Percentiles rank a stretch among this genome's conserved stretches.
These are phyloP conservation scores for Blastocystis sp. DNA, from an alignment of 352 stramenopile genomes.

Conservation along the genomic window DNA sequence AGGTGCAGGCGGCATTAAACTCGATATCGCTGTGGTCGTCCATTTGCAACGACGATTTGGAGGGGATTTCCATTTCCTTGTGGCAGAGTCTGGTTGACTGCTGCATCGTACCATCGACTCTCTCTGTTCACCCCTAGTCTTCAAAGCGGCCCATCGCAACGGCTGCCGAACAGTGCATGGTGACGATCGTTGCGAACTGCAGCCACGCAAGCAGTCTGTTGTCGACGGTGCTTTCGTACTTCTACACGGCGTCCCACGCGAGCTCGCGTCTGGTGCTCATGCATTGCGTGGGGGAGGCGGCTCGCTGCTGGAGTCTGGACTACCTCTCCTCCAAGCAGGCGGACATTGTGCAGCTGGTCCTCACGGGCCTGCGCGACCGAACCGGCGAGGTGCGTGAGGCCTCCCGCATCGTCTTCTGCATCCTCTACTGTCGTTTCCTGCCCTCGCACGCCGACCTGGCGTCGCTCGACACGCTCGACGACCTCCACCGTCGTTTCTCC, in stretches of 20 bases:
- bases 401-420: slow-evolving; percentile 38
- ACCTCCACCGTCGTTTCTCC: background rate
- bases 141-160: background rate
- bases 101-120: background rate
- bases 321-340: background rate
- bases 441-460: background rate
- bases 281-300: slow-evolving; percentile 32
- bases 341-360: background rate
- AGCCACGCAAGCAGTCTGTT: background rate
- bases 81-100: slow-evolving; percentile 46
- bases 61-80: slow-evolving; percentile 8
- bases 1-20: slow-evolving; percentile 36
- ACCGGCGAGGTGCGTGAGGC: slow-evolving; percentile 31
- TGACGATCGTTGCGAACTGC: background rate
- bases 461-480: background rate
- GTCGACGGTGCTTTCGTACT: slow-evolving; percentile 32
- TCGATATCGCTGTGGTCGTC: slow-evolving; percentile 30
- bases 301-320: slow-evolving; percentile 17
- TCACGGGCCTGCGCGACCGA: slow-evolving; percentile 17
- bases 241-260: background rate
- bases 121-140: background rate
- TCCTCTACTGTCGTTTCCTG: background rate
- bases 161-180: slow-evolving; percentile 2
- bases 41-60: slow-evolving; percentile 24
- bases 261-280: background rate